Base-by-base conservation (phyloP, 805 yeast species). In the Nakazawaea laoshanensis region DNA sequence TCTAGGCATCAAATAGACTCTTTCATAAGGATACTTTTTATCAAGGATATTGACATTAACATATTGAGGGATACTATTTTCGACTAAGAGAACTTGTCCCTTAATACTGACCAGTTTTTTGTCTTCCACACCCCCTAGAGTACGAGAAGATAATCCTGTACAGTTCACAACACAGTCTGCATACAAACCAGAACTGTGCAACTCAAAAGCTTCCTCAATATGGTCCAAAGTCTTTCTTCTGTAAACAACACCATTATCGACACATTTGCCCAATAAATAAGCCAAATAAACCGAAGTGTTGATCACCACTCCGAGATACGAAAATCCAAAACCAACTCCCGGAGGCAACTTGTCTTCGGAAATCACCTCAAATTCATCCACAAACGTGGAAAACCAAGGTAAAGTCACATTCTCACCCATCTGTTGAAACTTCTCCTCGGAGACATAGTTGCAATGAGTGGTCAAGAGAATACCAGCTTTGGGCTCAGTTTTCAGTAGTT, bases 1-100 rank as follows among this genome's bases (percentile, higher is more conserved):
- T 36, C 86, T 54, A n/a, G 86, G 86, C 63, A 78, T 70, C 22
- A 73, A 56, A 46, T 78, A 77, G 18, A 77, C 53, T 30, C 57
- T 47, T 42, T 79, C 86, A 32, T 55, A 55, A 0, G 61, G 58
- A 42, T 49, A 45, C 4, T 48, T 49, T 2, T 47, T 37, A 6
- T 48, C 49, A 11, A 32, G 30, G 14, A 44, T 39, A 4, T 55
- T 50, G 10, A 53, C 51, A 22, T 47, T 43, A 16, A 59, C 42
- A 57, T 69, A 55, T 42, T 46, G 47, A 41, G 54, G 48, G 38
- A 55, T 30, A 27, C 53, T 61, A 46, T 74, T 75, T 24, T 67
- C 57, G 7, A 72, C 69, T 19, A 70, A 61, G 7, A 74, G 47
- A 8, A 71, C 70, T 44, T 75, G 82, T 1, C 85, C 86, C 40